Conservation (phyloP, 768 basidiomycete genomes). For the Lyophyllum decastes region DNA sequence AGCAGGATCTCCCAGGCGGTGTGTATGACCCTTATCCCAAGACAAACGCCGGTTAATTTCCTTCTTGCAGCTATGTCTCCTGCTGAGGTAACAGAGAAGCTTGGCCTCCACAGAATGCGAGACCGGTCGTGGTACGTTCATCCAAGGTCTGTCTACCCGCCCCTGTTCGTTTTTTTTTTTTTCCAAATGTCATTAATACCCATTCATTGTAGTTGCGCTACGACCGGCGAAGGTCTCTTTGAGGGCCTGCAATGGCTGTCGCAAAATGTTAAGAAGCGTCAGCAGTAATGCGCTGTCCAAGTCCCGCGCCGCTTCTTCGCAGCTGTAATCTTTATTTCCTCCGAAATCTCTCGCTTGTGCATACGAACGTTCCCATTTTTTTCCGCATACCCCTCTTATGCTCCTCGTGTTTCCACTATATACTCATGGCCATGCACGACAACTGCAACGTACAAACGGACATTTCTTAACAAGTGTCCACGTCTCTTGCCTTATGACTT, state of each 20-base stretch:
- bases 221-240: constrained; percentile 94
- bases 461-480: constrained; percentile 27
- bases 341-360: constrained; percentile 15
- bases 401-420: constrained; percentile 23
- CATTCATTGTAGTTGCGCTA: constrained; percentile 71
- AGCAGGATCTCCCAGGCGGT: constrained; percentile 98
- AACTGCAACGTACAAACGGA: constrained; percentile 36
- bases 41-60: background rate
- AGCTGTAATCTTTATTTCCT: constrained; percentile 22
- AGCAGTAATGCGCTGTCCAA: constrained; percentile 48
- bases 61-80: constrained; percentile 87
- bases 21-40: constrained; percentile 25
- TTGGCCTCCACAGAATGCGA: constrained; percentile 94
- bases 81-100: constrained; percentile 96
- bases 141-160: constrained; percentile 69
- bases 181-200: constrained; percentile 6
- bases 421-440: constrained; percentile 44
- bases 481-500: constrained; percentile 34
- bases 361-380: constrained; percentile 22
- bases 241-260: constrained; percentile 98
- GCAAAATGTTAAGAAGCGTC: constrained; percentile 94
- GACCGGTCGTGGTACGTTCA: constrained; percentile 99
- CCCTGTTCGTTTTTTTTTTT: background rate
- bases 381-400: constrained; percentile 35
- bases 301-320: constrained; percentile 15